Evolutionary conservation across 768 basidiomycete genomes (phyloP).

Genomic region (Leccinum subtestaceum): DNA sequence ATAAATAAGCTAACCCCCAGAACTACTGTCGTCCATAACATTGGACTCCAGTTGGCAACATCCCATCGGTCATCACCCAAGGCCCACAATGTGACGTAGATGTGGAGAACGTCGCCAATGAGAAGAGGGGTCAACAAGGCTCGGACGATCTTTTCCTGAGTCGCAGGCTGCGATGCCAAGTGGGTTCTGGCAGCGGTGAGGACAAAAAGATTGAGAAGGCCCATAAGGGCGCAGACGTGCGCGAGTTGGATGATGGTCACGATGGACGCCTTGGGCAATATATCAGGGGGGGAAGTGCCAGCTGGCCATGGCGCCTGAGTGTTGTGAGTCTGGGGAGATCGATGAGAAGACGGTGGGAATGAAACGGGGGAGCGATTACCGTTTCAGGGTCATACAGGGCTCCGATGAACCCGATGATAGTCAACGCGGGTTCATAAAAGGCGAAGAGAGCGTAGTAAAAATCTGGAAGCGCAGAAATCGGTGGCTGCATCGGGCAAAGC

Average conservation of each 20-base stretch:
- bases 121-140: constrained; percentile 67
- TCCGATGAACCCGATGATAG: constrained; percentile 63
- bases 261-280: constrained; percentile 57
- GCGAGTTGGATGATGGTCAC: constrained; percentile 75
- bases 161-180: constrained; percentile 51
- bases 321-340: constrained; percentile 56
- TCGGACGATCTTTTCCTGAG: constrained; percentile 71
- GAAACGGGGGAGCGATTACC: constrained; percentile 36
- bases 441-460: constrained; percentile 75
- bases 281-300: constrained; percentile 42
- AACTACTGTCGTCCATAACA: constrained; percentile 65
- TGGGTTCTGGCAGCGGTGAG: constrained; percentile 60
- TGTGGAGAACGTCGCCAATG: constrained; percentile 64
- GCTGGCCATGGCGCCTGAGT: constrained; percentile 72
- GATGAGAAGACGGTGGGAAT: background rate
- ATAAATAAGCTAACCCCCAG: constrained; percentile 64
- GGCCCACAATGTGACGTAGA: constrained; percentile 70
- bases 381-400: constrained; percentile 61
- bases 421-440: constrained; percentile 69
- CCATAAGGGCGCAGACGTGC: constrained; percentile 73
- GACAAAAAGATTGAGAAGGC: constrained; percentile 66
- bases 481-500: constrained; percentile 36
- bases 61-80: constrained; percentile 70
- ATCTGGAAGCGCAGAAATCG: constrained; percentile 63
- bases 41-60: constrained; percentile 58